A percentile compares a stretch with the other conserved stretches of the same genome.
Evolutionary conservation across 2,329 filamentous ascomycete species (phyloP).

Genomic region (Amylocarpus encephaloides): DNA sequence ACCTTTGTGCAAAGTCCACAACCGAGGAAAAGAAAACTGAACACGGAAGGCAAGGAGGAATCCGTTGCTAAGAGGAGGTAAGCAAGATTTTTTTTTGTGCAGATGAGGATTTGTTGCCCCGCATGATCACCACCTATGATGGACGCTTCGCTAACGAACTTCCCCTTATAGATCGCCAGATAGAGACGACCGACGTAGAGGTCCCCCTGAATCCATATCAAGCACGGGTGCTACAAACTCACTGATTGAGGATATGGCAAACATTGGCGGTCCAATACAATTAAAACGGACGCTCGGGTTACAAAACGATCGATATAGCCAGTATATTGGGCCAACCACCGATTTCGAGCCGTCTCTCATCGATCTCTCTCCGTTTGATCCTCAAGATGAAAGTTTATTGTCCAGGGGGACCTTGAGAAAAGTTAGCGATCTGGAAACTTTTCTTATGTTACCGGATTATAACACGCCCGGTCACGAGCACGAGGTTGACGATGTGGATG

Average conservation of each 20-base stretch:
- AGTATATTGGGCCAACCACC: constrained; percentile 77
- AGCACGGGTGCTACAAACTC: constrained; percentile 57
- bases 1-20: constrained; percentile 71
- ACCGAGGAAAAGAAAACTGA: constrained; percentile 73
- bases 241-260: constrained; percentile 64
- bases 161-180: constrained; percentile 46
- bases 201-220: constrained; percentile 52
- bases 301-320: constrained; percentile 71
- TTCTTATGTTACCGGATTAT: constrained; percentile 71
- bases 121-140: constrained; percentile 7
- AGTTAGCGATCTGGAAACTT: constrained; percentile 71
- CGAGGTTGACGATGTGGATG: constrained; percentile 59
- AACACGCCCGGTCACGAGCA: constrained; percentile 67
- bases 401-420: constrained; percentile 64
- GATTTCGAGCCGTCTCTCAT: constrained; percentile 81
- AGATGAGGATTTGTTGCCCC: neutral
- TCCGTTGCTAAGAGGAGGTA: constrained; percentile 64
- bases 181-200: constrained; percentile 46
- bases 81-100: constrained; percentile 10
- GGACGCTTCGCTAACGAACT: constrained; percentile 16
- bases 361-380: constrained; percentile 73
- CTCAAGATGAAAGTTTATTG: constrained; percentile 71
- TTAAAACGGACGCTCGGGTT: constrained; percentile 67
- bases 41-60: constrained; percentile 50
- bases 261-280: constrained; percentile 59